Percentiles rank a stretch among this genome's conserved stretches.
These are phyloP conservation scores for Strobilomyces dryophilus DNA, from an alignment of 768 basidiomycete species.

Conservation along the genomic window DNA sequence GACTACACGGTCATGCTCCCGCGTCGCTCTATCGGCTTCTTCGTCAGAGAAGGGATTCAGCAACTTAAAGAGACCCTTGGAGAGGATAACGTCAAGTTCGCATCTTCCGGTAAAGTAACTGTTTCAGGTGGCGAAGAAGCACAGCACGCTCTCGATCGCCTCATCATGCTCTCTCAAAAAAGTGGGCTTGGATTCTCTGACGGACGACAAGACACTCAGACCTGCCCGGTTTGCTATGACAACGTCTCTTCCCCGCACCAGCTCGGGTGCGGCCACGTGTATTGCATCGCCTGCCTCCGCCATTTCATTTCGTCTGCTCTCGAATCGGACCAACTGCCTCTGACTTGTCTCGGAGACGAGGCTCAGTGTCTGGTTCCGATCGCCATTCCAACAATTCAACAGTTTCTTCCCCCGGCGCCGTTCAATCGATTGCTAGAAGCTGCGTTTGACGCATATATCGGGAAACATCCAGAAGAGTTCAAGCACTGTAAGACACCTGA, in stretches of 20 bases:
- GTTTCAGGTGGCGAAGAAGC: constrained; percentile 57
- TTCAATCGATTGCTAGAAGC: constrained; percentile 54
- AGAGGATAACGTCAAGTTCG: constrained; percentile 47
- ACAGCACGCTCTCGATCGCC: constrained; percentile 39
- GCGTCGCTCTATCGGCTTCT: constrained; percentile 42
- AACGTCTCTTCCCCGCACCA: constrained; percentile 38
- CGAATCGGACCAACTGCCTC: constrained; percentile 56
- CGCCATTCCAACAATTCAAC: constrained; percentile 47
- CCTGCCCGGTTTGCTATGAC: constrained; percentile 57
- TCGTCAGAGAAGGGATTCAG: constrained; percentile 47
- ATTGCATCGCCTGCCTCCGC: constrained; percentile 59
- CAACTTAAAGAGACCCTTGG: constrained; percentile 51
- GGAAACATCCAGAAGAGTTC: constrained; percentile 54
- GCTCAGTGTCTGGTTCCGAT: constrained; percentile 53
- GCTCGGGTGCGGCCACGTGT: constrained; percentile 61
- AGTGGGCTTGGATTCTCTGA: constrained; percentile 5
- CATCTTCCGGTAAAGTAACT: constrained; percentile 39
- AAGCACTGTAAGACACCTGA: constrained; percentile 77
- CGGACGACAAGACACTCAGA: constrained; percentile 6
- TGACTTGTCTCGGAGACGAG: constrained; percentile 65
- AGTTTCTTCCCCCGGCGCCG: constrained; percentile 45
- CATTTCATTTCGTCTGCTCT: constrained; percentile 54
- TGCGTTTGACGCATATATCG: constrained; percentile 55
- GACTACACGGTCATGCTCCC: constrained; percentile 40
- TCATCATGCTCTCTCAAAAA: constrained; percentile 40